phyloP scores from a whole-genome alignment of 2,329 filamentous ascomycete species.

The Didymosphaeria variabile region DNA sequence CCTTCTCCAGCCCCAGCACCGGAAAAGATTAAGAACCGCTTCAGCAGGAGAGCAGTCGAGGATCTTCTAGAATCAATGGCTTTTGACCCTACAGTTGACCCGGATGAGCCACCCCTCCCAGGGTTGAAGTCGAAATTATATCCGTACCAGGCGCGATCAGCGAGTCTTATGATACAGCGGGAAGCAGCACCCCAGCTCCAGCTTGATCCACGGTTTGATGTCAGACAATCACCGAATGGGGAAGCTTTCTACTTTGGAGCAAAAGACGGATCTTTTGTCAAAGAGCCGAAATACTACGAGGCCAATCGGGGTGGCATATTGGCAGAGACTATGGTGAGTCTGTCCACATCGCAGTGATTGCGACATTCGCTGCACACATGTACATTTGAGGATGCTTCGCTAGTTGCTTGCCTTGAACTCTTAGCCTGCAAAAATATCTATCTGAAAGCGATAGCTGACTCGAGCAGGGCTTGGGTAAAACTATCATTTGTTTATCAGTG shows the following conservation, averaged over 20 bases:
- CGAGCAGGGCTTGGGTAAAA: constrained; percentile 73
- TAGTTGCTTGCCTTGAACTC: background rate
- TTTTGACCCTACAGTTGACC: constrained; percentile 50
- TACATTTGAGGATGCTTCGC: background rate
- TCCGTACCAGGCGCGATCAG: constrained; percentile 80
- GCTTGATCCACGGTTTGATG: constrained; percentile 77
- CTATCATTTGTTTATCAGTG: constrained; percentile 78
- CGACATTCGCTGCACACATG: background rate
- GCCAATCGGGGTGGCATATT: constrained; percentile 78
- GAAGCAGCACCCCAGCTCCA: constrained; percentile 72
- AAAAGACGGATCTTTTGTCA: constrained; percentile 68
- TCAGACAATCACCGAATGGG: constrained; percentile 68
- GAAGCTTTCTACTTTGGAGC: constrained; percentile 74
- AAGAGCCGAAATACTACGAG: constrained; percentile 77
- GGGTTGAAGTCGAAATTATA: constrained; percentile 75
- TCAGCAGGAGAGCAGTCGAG: constrained; percentile 63
- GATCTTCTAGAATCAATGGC: constrained; percentile 59
- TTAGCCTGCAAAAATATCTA: background rate
- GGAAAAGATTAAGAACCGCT: constrained; percentile 58
- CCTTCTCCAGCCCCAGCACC: constrained; percentile 72
- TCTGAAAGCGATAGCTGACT: constrained; percentile 2
- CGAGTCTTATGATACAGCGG: constrained; percentile 83
- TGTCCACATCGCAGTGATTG: background rate
- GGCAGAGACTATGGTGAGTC: constrained; percentile 76
- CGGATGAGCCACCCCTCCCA: constrained; percentile 49